phyloP scores from a whole-genome alignment of 352 stramenopile genomes.

The Phytophthora litchii region DNA sequence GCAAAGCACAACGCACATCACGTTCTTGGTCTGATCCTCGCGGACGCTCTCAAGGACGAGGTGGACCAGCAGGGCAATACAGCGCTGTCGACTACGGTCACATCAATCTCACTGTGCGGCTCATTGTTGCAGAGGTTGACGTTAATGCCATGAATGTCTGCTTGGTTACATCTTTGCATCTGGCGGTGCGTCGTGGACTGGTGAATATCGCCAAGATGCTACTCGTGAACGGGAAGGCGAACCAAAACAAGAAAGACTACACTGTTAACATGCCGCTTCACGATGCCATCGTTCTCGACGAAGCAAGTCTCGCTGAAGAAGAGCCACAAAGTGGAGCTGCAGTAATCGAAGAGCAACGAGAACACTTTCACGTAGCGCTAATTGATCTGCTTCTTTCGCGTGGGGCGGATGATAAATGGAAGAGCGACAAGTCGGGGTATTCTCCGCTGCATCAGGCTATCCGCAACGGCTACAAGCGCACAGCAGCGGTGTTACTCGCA shows the following conservation, averaged over 20 bases:
- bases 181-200: constrained; percentile 1
- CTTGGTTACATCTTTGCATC: not conserved
- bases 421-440: not conserved
- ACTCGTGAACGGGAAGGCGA: constrained; percentile 1
- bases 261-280: constrained; percentile 6
- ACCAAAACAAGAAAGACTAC: constrained; percentile 10
- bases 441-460: not conserved
- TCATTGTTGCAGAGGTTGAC: not conserved
- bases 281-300: constrained; percentile 13
- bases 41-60: not conserved
- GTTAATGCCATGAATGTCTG: not conserved
- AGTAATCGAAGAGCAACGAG: not conserved
- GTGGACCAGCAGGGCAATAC: not conserved
- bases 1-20: not conserved
- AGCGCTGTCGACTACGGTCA: not conserved
- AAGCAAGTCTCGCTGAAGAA: constrained; percentile 9
- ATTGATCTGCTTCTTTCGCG: not conserved
- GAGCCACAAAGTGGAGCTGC: constrained; percentile 1
- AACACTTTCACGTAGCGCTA: constrained; percentile 1
- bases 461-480: not conserved
- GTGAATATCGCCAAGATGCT: constrained; percentile 1
- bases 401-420: not conserved
- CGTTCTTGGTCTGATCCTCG: not conserved
- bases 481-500: not conserved
- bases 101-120: not conserved